These are phyloP conservation scores for Tuber microsphaerosporum DNA, from an alignment of 495 filamentous ascomycete species.

Conservation along the genomic window DNA sequence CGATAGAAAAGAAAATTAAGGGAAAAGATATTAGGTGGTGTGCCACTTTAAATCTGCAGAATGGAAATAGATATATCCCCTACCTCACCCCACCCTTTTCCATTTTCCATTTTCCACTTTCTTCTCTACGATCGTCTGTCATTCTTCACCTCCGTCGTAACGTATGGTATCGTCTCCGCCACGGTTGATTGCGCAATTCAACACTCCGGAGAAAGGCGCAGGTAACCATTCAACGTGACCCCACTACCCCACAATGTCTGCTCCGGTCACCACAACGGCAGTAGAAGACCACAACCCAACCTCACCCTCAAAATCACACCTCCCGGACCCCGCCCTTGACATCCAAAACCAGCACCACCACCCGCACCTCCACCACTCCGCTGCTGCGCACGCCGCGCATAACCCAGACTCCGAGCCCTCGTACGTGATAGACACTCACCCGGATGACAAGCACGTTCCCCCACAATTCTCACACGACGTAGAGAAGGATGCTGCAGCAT, in stretches of 20 bases:
- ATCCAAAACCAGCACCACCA: constrained; percentile 49
- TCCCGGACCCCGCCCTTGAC: constrained; percentile 46
- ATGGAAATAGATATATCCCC: not conserved
- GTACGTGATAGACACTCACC: constrained; percentile 46
- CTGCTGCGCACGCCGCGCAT: constrained; percentile 44
- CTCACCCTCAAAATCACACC: not conserved
- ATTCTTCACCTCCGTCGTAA: not conserved
- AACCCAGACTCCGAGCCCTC: constrained; percentile 48
- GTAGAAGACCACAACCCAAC: not conserved
- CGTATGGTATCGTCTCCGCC: not conserved
- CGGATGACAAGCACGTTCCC: constrained; percentile 6
- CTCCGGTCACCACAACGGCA: not conserved
- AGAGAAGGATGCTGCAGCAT: constrained; percentile 38
- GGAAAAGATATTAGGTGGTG: not conserved
- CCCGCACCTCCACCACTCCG: constrained; percentile 49
- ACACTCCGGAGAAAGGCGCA: not conserved
- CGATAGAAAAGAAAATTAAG: not conserved
- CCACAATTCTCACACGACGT: constrained; percentile 30
- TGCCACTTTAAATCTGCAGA: not conserved
- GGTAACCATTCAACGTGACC: not conserved
- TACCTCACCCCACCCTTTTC: not conserved
- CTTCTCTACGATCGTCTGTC: not conserved
- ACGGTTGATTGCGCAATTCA: not conserved
- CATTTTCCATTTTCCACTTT: not conserved
- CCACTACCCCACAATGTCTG: not conserved